Evolutionary conservation across 1,284 basidiomycete genomes (phyloP).

Genomic region (Tilletia horrida): DNA sequence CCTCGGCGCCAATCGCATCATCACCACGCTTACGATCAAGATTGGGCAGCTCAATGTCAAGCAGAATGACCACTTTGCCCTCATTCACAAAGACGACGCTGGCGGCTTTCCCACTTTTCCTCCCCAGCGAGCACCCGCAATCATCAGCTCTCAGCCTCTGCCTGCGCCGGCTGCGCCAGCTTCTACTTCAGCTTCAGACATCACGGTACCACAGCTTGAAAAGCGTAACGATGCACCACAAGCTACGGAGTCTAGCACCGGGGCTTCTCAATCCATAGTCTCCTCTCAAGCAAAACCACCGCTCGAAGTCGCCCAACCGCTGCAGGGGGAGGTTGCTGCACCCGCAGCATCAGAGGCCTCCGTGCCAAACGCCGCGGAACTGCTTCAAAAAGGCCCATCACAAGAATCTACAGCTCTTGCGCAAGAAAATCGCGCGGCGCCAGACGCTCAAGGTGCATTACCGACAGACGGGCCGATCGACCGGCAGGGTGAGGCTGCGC

Average conservation of each 20-base stretch:
- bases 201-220: not conserved
- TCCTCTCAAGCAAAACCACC: not conserved
- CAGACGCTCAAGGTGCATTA: too few relatives aligned
- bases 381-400: too few relatives aligned
- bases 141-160: not conserved
- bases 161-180: not conserved
- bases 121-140: not conserved
- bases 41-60: not conserved
- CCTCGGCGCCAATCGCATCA: not conserved
- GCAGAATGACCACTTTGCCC: not conserved
- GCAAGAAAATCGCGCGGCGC: too few relatives aligned
- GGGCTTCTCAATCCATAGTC: not conserved
- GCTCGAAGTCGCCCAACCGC: too few relatives aligned
- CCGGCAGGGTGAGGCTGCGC: too few relatives aligned
- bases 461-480: too few relatives aligned
- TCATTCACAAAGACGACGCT: not conserved
- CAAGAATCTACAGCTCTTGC: too few relatives aligned
- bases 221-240: too few relatives aligned
- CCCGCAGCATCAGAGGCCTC: too few relatives aligned
- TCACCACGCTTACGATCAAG: not conserved
- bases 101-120: not conserved
- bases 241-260: not conserved
- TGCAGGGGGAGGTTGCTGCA: too few relatives aligned
- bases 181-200: not conserved
- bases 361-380: too few relatives aligned